Conservation (phyloP, 1,284 basidiomycete genomes). For the Ganoderma leucocontextum region DNA sequence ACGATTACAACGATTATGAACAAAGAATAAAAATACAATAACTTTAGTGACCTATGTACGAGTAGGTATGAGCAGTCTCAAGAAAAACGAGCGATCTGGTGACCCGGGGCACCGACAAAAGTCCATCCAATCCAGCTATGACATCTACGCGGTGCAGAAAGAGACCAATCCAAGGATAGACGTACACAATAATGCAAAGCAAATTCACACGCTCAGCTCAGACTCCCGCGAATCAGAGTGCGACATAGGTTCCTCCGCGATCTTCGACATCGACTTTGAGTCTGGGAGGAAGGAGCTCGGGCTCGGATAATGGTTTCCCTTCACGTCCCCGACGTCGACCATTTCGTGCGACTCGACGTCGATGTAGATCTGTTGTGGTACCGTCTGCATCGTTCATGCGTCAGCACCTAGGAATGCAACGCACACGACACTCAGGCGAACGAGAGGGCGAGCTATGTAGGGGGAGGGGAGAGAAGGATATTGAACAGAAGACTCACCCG, state of each 20-base stretch:
- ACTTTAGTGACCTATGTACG: background rate
- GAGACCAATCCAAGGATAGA: background rate
- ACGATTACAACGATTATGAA: background rate
- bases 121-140: background rate
- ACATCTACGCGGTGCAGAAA: background rate
- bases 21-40: slow-evolving; percentile 2
- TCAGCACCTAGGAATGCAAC: background rate
- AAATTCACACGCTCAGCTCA: background rate
- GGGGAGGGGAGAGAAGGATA: background rate
- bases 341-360: slow-evolving; percentile 43
- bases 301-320: slow-evolving; percentile 1
- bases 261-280: slow-evolving; percentile 6
- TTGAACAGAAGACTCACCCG: background rate
- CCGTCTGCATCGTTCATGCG: background rate
- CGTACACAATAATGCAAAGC: background rate
- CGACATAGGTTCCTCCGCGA: background rate
- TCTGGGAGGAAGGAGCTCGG: slow-evolving; percentile 8
- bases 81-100: background rate
- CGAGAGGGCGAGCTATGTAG: background rate
- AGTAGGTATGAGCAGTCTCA: background rate
- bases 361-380: slow-evolving; percentile 39
- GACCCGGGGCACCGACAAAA: background rate
- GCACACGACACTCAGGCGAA: background rate
- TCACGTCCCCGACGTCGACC: slow-evolving; percentile 32
- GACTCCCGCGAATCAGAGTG: background rate